Conservation (phyloP, 129 eudicot species). For the Oenanthe sinensis region DNA sequence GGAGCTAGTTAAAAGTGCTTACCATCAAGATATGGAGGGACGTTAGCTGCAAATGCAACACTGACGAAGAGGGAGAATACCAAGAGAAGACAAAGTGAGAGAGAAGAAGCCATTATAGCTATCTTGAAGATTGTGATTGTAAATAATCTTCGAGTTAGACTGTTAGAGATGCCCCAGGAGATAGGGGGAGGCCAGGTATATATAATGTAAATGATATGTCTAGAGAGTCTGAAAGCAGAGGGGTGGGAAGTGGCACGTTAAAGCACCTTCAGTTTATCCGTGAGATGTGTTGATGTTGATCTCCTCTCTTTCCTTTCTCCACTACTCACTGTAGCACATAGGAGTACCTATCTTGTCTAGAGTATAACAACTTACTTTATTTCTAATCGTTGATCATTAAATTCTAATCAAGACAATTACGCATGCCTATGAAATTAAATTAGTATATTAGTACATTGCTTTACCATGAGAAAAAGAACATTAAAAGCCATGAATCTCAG, state of each 20-base stretch:
- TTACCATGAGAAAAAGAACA: background rate
- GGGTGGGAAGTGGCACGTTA: background rate
- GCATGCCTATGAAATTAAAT: background rate
- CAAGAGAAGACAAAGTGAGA: background rate
- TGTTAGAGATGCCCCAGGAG: background rate
- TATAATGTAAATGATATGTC: background rate
- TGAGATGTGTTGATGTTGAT: background rate
- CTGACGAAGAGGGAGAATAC: background rate
- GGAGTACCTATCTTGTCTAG: too few relatives aligned
- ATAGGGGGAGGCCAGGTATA: background rate
- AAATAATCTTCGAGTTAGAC: background rate
- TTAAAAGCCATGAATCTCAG: conserved; percentile 3
- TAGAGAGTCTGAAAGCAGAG: background rate
- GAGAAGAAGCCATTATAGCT: conserved; percentile 1
- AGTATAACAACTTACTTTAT: background rate
- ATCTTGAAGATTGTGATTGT: background rate
- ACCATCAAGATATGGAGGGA: background rate
- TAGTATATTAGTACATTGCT: background rate
- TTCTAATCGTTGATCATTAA: background rate
- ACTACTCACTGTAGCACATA: background rate
- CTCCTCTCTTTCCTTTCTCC: conserved; percentile 6
- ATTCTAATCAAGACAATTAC: background rate
- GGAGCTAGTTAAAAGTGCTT: background rate
- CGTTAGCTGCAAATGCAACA: background rate
- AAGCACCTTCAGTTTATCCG: background rate